phyloP scores from a whole-genome alignment of 1,284 basidiomycete species.

The Puccinia polysora region DNA sequence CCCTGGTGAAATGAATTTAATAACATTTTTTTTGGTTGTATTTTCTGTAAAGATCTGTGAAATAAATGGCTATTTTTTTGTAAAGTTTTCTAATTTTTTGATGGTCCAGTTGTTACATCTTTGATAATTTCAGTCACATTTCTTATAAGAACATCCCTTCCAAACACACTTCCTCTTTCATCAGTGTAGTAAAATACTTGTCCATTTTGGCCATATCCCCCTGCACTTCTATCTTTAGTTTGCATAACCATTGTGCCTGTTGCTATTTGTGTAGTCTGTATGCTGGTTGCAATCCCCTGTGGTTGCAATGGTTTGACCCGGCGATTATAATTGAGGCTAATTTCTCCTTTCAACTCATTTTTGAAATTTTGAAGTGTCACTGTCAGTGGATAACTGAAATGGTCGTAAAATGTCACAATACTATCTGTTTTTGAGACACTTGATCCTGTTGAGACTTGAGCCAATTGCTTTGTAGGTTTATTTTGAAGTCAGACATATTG shows the following conservation, averaged over 20 bases:
- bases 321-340: slow-evolving; percentile 26
- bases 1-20: no score
- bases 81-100: no score
- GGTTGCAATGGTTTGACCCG: slow-evolving; percentile 1
- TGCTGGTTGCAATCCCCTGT: slow-evolving; percentile 13
- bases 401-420: slow-evolving; percentile 11
- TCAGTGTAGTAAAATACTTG: slow-evolving; percentile 37
- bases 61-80: no score
- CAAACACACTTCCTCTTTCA: slow-evolving; percentile 23
- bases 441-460: slow-evolving; percentile 25
- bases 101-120: no score
- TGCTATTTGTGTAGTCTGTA: slow-evolving; percentile 33
- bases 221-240: not conserved
- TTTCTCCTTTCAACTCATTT: slow-evolving; percentile 13
- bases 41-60: no score
- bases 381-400: slow-evolving; percentile 38
- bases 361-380: not conserved
- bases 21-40: no score
- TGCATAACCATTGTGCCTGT: slow-evolving; percentile 1
- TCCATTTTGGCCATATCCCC: slow-evolving; percentile 14
- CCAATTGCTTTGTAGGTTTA: not conserved
- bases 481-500: not conserved
- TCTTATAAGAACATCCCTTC: slow-evolving; percentile 21
- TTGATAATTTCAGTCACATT: slow-evolving; percentile 37
- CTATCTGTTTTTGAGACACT: slow-evolving; percentile 6